Base-by-base conservation (phyloP, 371 early-diverging fungal genomes). In the Syncephalastrum contaminatum region DNA sequence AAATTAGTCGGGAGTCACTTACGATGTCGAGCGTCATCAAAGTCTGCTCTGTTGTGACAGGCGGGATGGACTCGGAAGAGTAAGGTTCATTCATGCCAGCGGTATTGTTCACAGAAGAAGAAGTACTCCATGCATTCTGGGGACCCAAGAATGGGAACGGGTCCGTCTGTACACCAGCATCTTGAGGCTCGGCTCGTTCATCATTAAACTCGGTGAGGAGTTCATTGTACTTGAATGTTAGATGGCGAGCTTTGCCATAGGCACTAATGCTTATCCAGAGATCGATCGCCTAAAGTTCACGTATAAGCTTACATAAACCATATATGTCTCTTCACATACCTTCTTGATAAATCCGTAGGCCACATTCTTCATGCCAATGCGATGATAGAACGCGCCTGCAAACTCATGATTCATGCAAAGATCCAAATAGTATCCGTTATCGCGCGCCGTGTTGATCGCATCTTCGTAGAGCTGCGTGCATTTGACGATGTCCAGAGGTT, bases 31-130 rank as follows among this genome's bases (percentile, higher is more conserved):
- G 40, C 6, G 73, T 73, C 40, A 73, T 30, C 4, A 77, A 43
- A 5, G 77, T 71, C 48, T 73, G 69, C 21, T 77, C 77, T 0
- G 77, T 69, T 0, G 77, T 73, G 5, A 68, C 68, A 2, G 72
- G 72, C 2, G 73, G 66, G 4, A 71, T 67, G 0, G 59, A 56
- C n/a, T 73, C 74, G 14, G 70, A 58, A 1, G 58, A 41, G 43
- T 60, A 64, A 0, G 72, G 69, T 21, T 72, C 73, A 46, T 69
- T 77, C 13, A 68, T 12, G 1, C 62, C 47, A 39, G 54, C 62
- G 4, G 43, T 48, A 15, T 60, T 62, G 19, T 48, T 55, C 25
- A 39, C 43, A 4, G 19, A 41, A 4, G 73, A 72, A 4, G 71
- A 70, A 1, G 68, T 65, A 19, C 68, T 69, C 77, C 77, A 77